Percentiles rank a stretch among this genome's conserved stretches.
Evolutionary conservation across 2,329 filamentous ascomycete species (phyloP).

Genomic region (Pseudogymnoascus verrucosus): DNA sequence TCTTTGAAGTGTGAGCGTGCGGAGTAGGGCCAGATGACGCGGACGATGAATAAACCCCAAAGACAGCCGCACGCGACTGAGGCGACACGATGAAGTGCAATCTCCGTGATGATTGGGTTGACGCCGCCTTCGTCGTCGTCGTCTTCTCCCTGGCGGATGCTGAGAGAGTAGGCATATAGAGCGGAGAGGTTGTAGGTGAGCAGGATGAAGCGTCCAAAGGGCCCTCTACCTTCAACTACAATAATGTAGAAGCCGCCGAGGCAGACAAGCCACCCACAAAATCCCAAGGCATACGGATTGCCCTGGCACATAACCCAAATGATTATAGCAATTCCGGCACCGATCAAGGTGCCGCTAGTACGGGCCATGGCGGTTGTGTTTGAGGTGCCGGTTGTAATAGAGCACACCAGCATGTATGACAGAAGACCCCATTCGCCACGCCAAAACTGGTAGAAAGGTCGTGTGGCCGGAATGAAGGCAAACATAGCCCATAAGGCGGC

Average conservation of each 20-base stretch:
- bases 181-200: slow-evolving; percentile 94
- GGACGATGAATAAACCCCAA: slow-evolving; percentile 87
- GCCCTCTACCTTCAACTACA: slow-evolving; percentile 72
- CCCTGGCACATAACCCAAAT: slow-evolving; percentile 72
- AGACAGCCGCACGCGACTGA: slow-evolving; percentile 78
- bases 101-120: slow-evolving; percentile 77
- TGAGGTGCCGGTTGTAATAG: slow-evolving; percentile 92
- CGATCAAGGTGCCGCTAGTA: slow-evolving; percentile 78
- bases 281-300: slow-evolving; percentile 66
- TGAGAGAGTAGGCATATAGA: slow-evolving; percentile 86
- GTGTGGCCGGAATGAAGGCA: slow-evolving; percentile 71
- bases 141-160: slow-evolving; percentile 68
- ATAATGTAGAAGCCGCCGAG: slow-evolving; percentile 87
- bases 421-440: slow-evolving; percentile 93
- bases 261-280: slow-evolving; percentile 74
- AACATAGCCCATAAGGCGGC: slow-evolving; percentile 84
- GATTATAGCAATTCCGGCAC: slow-evolving; percentile 64
- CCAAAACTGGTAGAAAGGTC: slow-evolving; percentile 78
- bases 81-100: slow-evolving; percentile 77
- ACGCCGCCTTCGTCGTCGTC: slow-evolving; percentile 84
- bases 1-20: slow-evolving; percentile 82
- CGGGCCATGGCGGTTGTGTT: slow-evolving; percentile 87
- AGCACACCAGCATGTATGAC: slow-evolving; percentile 96
- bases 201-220: slow-evolving; percentile 87
- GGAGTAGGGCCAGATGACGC: slow-evolving; percentile 88